Evolutionary conservation across 305 asterid genomes (phyloP).

Genomic region (Petunia hybrid): DNA sequence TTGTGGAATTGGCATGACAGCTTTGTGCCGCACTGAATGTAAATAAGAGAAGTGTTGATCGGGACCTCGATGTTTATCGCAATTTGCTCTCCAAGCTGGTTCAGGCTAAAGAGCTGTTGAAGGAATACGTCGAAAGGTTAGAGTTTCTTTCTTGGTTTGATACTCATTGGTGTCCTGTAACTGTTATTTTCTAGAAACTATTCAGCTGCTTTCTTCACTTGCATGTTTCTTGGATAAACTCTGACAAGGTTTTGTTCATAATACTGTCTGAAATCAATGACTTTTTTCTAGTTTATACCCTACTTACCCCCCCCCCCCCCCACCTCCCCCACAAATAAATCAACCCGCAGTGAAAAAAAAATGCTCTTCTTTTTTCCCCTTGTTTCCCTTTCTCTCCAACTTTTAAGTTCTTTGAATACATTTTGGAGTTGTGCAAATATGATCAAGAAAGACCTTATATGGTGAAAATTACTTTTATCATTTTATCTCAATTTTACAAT

Average conservation of each 20-base stretch:
- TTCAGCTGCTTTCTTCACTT: conserved; percentile 1
- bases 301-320: background rate
- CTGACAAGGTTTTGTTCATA: background rate
- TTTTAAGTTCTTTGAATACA: conserved; percentile 10
- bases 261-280: background rate
- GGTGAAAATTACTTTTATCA: background rate
- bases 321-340: background rate
- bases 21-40: conserved; percentile 90
- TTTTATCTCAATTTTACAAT: conserved; percentile 1
- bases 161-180: conserved; percentile 11
- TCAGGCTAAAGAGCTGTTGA: conserved; percentile 97
- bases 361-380: background rate
- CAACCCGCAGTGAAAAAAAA: background rate
- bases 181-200: background rate
- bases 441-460: background rate
- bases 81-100: conserved; percentile 95
- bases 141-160: conserved; percentile 33
- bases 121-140: conserved; percentile 93
- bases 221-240: conserved; percentile 20
- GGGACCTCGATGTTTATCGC: conserved; percentile 98
- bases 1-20: conserved; percentile 50
- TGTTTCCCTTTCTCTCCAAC: background rate
- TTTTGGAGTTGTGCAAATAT: conserved; percentile 5
- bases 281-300: background rate
- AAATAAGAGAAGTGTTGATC: conserved; percentile 90